Evolutionary conservation across 1,284 basidiomycete genomes (phyloP).

Genomic region (Fomes fomentarius): DNA sequence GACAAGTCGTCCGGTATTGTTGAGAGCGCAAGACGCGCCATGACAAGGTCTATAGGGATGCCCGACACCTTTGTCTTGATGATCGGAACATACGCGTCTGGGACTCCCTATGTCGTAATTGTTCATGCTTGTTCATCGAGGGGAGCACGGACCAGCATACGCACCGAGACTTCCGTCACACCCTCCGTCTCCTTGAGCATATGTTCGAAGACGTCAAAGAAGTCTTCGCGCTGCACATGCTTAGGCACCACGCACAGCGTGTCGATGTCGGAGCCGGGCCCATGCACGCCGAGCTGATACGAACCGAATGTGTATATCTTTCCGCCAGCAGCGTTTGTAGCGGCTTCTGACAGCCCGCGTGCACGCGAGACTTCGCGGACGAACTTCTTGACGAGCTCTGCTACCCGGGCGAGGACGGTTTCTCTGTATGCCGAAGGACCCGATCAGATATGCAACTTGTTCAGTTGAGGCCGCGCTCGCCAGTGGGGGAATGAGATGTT

Average conservation of each 20-base stretch:
- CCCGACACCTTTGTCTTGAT: slow-evolving; percentile 92
- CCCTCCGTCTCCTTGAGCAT: slow-evolving; percentile 91
- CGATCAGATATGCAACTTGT: slow-evolving; percentile 5
- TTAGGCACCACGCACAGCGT: slow-evolving; percentile 98
- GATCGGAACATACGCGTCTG: slow-evolving; percentile 95
- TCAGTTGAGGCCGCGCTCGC: background rate
- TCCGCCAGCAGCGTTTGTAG: slow-evolving; percentile 88
- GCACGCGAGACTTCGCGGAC: slow-evolving; percentile 84
- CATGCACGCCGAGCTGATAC: slow-evolving; percentile 95
- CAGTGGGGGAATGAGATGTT: background rate
- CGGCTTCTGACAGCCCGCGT: slow-evolving; percentile 84
- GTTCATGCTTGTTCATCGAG: slow-evolving; percentile 1
- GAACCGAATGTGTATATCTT: slow-evolving; percentile 99
- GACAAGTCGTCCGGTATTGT: slow-evolving; percentile 91
- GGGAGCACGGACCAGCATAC: slow-evolving; percentile 36
- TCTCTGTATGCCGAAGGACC: slow-evolving; percentile 61
- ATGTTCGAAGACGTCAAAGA: slow-evolving; percentile 90
- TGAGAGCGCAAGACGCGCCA: slow-evolving; percentile 85
- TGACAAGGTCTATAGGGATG: slow-evolving; percentile 93
- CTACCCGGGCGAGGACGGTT: slow-evolving; percentile 89
- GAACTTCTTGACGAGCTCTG: slow-evolving; percentile 92
- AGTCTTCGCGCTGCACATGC: slow-evolving; percentile 94
- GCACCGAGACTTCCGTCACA: slow-evolving; percentile 87
- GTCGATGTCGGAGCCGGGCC: slow-evolving; percentile 97
- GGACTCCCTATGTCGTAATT: slow-evolving; percentile 73